These are phyloP conservation scores for Chytriomyces sp. DNA, from an alignment of 192 early-diverging fungal species.

Conservation along the genomic window DNA sequence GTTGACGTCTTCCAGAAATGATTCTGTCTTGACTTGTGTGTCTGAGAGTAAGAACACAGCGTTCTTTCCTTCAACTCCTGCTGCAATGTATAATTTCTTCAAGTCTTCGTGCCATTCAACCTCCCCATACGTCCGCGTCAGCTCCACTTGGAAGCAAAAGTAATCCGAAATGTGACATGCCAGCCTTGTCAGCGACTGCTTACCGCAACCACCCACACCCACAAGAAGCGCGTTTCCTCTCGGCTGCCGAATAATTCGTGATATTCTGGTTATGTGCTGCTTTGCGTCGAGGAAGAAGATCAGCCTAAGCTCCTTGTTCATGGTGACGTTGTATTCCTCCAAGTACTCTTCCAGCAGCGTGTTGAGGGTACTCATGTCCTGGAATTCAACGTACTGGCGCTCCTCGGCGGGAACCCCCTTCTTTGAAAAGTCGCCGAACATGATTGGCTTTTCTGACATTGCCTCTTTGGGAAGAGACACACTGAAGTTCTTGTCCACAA, in stretches of 20 bases:
- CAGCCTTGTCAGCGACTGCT: slow-evolving; percentile 62
- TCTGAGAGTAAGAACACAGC: slow-evolving; percentile 66
- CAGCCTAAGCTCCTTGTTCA: slow-evolving; percentile 59
- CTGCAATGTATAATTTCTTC: slow-evolving; percentile 58
- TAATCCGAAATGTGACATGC: slow-evolving; percentile 69
- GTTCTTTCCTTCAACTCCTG: slow-evolving; percentile 66
- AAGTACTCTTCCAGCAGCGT: slow-evolving; percentile 64
- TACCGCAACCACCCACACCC: slow-evolving; percentile 65
- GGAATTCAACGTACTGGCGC: slow-evolving; percentile 58
- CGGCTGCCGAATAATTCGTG: slow-evolving; percentile 64
- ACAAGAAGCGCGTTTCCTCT: slow-evolving; percentile 64
- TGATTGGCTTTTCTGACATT: slow-evolving; percentile 58
- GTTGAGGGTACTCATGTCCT: slow-evolving; percentile 59
- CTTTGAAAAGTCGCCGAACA: slow-evolving; percentile 66
- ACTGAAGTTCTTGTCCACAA: slow-evolving; percentile 64
- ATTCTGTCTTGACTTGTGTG: slow-evolving; percentile 64
- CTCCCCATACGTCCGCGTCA: slow-evolving; percentile 63
- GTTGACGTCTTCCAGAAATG: slow-evolving; percentile 65
- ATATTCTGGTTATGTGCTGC: slow-evolving; percentile 64
- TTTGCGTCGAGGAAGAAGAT: slow-evolving; percentile 70
- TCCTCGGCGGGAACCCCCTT: slow-evolving; percentile 63
- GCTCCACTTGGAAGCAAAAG: slow-evolving; percentile 61
- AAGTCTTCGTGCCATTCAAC: slow-evolving; percentile 67
- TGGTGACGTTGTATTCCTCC: slow-evolving; percentile 68
- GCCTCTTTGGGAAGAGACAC: slow-evolving; percentile 52